Evolutionary conservation across 768 basidiomycete genomes (phyloP), one percentile per base, ranked within the genome.

Genomic region (Calocera viscosa): DNA sequence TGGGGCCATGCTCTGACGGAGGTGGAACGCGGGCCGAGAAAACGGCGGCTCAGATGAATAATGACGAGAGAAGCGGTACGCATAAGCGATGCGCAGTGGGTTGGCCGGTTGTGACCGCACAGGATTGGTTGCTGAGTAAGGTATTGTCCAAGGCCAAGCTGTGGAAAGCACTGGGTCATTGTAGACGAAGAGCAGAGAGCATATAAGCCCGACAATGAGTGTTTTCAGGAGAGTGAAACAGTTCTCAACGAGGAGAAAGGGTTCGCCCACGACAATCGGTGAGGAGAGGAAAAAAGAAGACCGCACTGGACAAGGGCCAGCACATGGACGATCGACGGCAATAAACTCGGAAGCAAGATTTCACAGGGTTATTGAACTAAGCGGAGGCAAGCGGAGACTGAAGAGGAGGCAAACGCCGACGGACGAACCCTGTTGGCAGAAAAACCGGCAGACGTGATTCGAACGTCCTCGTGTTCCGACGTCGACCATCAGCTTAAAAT

Each of bases 401-500:
- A 60, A 60, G 11, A 60, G n/a, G n/a, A 60, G 53, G 8, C 19
- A 14, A 60, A 32, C 16, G 7, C 53, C 26, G 53, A 2, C 8
- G 53, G 30, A 10, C 53, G 30, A 32, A 32, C 43, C 43, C 43
- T 47, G 43, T 3, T n/a, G 43, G 43, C 43, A 47, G 30, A 60
- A 60, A 60, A 60, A 60, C 14, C 16, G 26, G 53, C 16, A 11
- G 14, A 5, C 5, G 14, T 28, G 53, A 2, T 11, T 26, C 8
- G 30, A 5, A 8, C 53, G 30, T 16, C 53, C 53, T 60, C 53
- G 53, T 60, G 53, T 60, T 60, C 22, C 53, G 53, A 60, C 53
- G 53, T 60, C 53, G 53, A 60, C 24, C 53, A 60, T 32, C 53
- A 60, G 14, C 53, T 60, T 26, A 60, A 60, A 60, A 60, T 28